These are phyloP conservation scores for Jatropha curcas DNA, from an alignment of 345 rosid species.

Conservation along the genomic window DNA sequence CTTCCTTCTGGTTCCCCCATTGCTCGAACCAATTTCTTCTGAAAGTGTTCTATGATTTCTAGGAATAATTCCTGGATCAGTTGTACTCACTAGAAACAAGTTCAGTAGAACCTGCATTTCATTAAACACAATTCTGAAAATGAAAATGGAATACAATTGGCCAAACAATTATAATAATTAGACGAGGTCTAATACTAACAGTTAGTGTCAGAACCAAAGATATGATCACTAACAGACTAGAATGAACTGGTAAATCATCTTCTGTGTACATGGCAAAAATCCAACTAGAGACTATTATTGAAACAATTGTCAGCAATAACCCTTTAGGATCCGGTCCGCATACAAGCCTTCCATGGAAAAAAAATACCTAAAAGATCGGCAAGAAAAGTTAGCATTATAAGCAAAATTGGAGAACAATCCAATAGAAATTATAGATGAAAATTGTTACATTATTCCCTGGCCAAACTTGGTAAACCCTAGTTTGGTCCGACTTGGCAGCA, in stretches of 20 bases:
- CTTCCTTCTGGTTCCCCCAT: slow-evolving; percentile 28
- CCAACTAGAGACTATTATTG: slow-evolving; percentile 42
- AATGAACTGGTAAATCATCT: slow-evolving; percentile 24
- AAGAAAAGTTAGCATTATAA: neutral
- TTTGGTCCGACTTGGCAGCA: slow-evolving; percentile 21
- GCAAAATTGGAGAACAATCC: neutral
- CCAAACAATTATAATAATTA: too few species aligned
- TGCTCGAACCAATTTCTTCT: slow-evolving; percentile 24
- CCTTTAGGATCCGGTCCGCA: slow-evolving; percentile 52
- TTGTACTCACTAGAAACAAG: slow-evolving; percentile 33
- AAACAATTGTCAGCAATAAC: slow-evolving; percentile 29
- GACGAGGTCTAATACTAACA: slow-evolving; percentile 16
- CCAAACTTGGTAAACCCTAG: slow-evolving; percentile 44
- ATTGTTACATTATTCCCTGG: slow-evolving; percentile 41
- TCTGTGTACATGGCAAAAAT: slow-evolving; percentile 32
- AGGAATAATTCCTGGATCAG: slow-evolving; percentile 45
- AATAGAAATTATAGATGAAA: neutral
- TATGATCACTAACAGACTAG: slow-evolving; percentile 16
- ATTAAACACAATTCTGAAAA: neutral
- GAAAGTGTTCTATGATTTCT: slow-evolving; percentile 21
- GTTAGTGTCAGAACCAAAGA: slow-evolving; percentile 22
- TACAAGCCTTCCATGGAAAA: slow-evolving; percentile 40
- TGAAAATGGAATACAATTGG: too few species aligned
- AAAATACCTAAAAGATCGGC: slow-evolving; percentile 34
- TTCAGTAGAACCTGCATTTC: slow-evolving; percentile 33